These are phyloP conservation scores for Haematococcus lacustris DNA, from an alignment of 139 green algal species.

Conservation along the genomic window DNA sequence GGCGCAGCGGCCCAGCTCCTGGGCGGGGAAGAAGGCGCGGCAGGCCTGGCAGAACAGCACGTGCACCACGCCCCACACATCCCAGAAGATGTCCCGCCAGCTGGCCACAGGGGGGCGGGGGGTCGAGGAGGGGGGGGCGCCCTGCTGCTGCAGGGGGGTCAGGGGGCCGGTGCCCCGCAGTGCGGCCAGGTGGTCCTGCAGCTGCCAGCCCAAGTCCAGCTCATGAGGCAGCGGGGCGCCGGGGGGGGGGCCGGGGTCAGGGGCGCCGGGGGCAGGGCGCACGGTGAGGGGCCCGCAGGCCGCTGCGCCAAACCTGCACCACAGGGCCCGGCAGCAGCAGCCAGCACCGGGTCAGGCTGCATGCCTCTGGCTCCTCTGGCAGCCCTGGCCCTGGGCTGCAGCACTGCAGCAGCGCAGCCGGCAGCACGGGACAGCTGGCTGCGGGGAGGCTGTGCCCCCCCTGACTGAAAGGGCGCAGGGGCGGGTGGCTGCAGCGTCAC, in stretches of 20 bases:
- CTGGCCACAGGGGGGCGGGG: neutral
- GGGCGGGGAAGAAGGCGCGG: conserved; percentile 13
- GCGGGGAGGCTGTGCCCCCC: no score
- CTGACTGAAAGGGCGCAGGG: no score
- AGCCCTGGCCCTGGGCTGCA: no score
- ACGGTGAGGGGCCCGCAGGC: neutral
- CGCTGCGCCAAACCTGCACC: neutral
- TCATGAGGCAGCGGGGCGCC: no score
- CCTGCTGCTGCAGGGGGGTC: neutral
- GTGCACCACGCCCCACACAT: conserved; percentile 24
- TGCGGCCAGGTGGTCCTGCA: conserved; percentile 21
- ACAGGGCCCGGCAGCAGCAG: neutral
- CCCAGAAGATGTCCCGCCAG: conserved; percentile 32
- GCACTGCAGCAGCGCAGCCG: no score
- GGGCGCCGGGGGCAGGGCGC: conserved; percentile 5
- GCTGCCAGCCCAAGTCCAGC: conserved; percentile 15
- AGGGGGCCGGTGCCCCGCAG: neutral
- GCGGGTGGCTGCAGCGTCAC: no score
- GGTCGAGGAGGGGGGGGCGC: neutral
- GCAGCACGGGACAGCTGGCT: no score
- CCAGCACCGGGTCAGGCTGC: neutral
- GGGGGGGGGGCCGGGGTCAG: no score
- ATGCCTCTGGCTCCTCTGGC: no score
- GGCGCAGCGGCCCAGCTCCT: conserved; percentile 12
- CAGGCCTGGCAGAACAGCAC: conserved; percentile 32